Evolutionary conservation across 805 yeast genomes (phyloP).

Genomic region (Naumovozyma baii): DNA sequence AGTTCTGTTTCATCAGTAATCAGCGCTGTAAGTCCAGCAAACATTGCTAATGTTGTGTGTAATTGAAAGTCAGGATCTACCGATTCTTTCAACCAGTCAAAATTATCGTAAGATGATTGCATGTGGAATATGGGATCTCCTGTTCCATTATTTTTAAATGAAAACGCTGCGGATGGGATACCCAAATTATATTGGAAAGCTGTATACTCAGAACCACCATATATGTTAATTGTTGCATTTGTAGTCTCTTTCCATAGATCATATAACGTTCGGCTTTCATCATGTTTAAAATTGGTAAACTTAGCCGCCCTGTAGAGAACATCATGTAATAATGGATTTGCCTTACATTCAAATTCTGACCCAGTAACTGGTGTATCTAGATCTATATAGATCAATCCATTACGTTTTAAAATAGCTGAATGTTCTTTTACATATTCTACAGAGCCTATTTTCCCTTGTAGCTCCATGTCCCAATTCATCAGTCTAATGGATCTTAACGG

Average conservation of each 20-base stretch:
- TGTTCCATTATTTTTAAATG: conserved; percentile 30
- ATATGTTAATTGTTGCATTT: conserved; percentile 35
- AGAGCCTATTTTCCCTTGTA: conserved; percentile 62
- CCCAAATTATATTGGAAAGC: conserved; percentile 61
- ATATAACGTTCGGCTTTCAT: conserved; percentile 33
- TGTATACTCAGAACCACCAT: conserved; percentile 46
- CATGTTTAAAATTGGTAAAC: conserved; percentile 35
- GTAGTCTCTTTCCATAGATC: conserved; percentile 38
- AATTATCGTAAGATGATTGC: conserved; percentile 52
- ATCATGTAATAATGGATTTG: conserved; percentile 49
- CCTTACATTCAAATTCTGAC: conserved; percentile 34
- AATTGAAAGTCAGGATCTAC: conserved; percentile 44
- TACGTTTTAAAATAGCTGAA: conserved; percentile 34
- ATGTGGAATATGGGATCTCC: conserved; percentile 46
- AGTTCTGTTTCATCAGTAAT: conserved; percentile 51
- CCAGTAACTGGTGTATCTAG: conserved; percentile 47
- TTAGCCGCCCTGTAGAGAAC: conserved; percentile 39
- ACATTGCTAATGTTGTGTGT: conserved; percentile 51
- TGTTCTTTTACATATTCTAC: conserved; percentile 69
- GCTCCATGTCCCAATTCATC: conserved; percentile 79
- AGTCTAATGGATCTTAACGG: conserved; percentile 62
- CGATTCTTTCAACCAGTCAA: conserved; percentile 42
- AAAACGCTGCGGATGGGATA: conserved; percentile 49
- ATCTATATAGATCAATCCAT: conserved; percentile 46
- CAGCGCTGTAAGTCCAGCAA: conserved; percentile 46